Evolutionary conservation across 805 yeast species (phyloP), one percentile per base, ranked within the genome.

Genomic region (Ogataea trehaloabstinens): DNA sequence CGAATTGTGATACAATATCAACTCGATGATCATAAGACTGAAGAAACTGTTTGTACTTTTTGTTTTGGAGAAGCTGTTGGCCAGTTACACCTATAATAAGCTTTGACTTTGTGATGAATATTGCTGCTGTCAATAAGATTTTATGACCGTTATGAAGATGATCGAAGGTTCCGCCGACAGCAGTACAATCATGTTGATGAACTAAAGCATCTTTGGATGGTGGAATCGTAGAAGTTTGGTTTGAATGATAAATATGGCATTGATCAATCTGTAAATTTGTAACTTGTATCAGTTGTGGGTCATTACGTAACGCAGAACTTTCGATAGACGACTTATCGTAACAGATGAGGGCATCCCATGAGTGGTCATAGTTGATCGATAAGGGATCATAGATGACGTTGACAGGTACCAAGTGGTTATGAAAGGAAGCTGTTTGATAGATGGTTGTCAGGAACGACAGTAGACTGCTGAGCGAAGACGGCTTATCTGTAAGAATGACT

Each of bases 91-190:
- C 99, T 5, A 93, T 70, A 34, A 91, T 83, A 11, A 93, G 64
- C 17, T 61, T 64, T 2, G 59, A 49, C 2, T 61, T 52, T 0
- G 95, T 70, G 6, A 86, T 47, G 53, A 80, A 88, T 0, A 80
- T 77, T 0, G 95, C 71, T 42, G 85, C 68, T 0, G 93, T 80
- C 7, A 93, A 68, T 19, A 93, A 67, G 20, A 93, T 82, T 59
- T 85, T 87, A 63, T 93, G 99, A 0, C 98, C 99, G 55, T 85
- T 95, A 52, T 93, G 99, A 25, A 93, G 56, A 63, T 93, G 98
- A 56, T 93, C 99, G 65, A 93, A 93, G 0, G 99, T 93, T 0
- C 99, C 99, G 0, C 99, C 99, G 2, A 91, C 80, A 0, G 96
- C 91, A 11, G 51, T 53, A 2, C 48, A 42, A n/a, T 25, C 4